Evolutionary conservation across 2,329 filamentous ascomycete genomes (phyloP).

Genomic region (Bipolaris cookei): DNA sequence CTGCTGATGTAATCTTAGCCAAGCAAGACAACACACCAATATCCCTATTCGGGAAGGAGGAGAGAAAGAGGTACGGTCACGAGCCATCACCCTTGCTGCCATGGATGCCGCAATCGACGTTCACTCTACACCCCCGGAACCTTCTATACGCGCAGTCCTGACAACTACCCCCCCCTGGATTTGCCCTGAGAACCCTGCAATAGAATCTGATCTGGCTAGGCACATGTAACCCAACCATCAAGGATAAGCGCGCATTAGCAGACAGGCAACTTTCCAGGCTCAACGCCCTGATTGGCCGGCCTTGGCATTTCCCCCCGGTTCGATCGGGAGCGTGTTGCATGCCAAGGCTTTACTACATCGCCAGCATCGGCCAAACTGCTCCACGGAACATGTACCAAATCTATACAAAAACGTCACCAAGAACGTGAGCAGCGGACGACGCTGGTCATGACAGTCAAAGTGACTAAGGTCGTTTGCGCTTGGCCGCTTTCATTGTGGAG

Average conservation of each 20-base stretch:
- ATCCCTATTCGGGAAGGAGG: not conserved
- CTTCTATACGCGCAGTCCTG: not conserved
- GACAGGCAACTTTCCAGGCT: no score
- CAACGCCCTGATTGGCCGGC: constrained; percentile 6
- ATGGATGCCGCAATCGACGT: not conserved
- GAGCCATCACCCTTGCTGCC: not conserved
- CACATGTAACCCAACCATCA: not conserved
- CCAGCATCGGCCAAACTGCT: constrained; percentile 7
- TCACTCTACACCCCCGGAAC: not conserved
- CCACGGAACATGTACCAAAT: constrained; percentile 2
- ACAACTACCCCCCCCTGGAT: not conserved
- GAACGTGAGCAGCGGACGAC: not conserved
- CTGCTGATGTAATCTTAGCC: constrained; percentile 1
- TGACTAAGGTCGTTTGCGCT: not conserved
- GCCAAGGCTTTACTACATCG: constrained; percentile 12
- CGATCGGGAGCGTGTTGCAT: constrained; percentile 8
- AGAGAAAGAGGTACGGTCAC: not conserved
- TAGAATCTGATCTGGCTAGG: constrained; percentile 1
- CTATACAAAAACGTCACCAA: not conserved
- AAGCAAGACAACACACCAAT: not conserved
- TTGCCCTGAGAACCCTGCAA: not conserved
- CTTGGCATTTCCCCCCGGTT: not conserved
- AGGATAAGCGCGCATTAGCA: not conserved
- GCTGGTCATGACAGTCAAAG: constrained; percentile 4
- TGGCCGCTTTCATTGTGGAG: constrained; percentile 1